Evolutionary conservation across 1,284 basidiomycete species (phyloP).

Genomic region (Cutaneotrichosporon arboriforme): DNA sequence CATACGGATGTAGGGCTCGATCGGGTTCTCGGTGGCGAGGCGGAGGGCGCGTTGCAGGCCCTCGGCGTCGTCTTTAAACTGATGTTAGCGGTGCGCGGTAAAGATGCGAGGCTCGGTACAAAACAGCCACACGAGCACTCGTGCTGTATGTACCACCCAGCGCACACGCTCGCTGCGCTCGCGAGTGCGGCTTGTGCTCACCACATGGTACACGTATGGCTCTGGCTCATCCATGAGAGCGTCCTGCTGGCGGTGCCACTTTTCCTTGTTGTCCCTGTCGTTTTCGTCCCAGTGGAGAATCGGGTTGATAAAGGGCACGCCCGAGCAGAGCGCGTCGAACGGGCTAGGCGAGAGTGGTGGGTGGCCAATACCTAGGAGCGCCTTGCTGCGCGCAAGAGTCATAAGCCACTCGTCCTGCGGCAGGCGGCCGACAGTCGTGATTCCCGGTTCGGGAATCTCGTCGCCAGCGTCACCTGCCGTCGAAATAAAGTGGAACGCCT

Average conservation of each 20-base stretch:
- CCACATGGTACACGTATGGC: constrained; percentile 49
- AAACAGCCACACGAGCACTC: no score
- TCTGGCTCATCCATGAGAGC: constrained; percentile 24
- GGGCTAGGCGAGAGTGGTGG: constrained; percentile 19
- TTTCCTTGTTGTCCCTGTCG: constrained; percentile 35
- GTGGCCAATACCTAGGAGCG: constrained; percentile 11
- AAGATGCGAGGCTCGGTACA: no score
- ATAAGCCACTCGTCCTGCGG: constrained; percentile 7
- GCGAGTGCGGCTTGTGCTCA: neutral
- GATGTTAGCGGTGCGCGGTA: neutral
- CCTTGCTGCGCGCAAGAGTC: constrained; percentile 6
- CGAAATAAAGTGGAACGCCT: neutral
- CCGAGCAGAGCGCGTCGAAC: constrained; percentile 49
- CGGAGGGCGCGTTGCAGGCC: constrained; percentile 26
- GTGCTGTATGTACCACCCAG: no score
- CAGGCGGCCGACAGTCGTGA: constrained; percentile 10
- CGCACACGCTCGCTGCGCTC: no score
- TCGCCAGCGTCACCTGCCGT: neutral
- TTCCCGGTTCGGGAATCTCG: neutral
- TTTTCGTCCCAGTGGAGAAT: constrained; percentile 42
- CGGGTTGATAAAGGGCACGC: constrained; percentile 51
- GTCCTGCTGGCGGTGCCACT: constrained; percentile 47
- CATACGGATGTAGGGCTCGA: constrained; percentile 27
- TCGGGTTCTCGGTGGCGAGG: constrained; percentile 26
- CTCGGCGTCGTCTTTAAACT: constrained; percentile 22